A percentile compares a stretch with the other conserved stretches of the same genome.
Conservation (phyloP, 225 moss, liverwort and hornwort genomes). For the Rhytidiadelphus loreus region DNA sequence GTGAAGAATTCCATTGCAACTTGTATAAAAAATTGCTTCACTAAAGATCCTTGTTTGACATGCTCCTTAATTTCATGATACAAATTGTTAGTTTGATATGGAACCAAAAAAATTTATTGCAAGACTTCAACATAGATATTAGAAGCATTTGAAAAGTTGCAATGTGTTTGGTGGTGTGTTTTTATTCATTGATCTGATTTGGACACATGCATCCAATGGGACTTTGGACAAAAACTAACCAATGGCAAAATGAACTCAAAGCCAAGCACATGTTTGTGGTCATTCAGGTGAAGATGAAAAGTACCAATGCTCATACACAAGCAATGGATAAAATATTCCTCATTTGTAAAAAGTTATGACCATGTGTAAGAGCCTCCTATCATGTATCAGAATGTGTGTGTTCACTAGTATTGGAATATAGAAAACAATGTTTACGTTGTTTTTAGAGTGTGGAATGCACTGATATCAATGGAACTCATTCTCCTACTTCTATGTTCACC, state of each 20-base stretch:
- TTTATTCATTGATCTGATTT: not conserved
- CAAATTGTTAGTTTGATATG: fast-evolving
- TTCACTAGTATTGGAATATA: not conserved
- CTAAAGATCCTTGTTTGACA: not conserved
- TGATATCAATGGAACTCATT: not conserved
- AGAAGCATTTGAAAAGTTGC: not conserved
- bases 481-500: not conserved
- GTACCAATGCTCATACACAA: not conserved
- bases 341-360: no score
- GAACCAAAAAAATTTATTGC: not conserved
- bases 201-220: fast-evolving
- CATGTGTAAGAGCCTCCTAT: no score
- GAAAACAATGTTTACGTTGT: not conserved
- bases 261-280: not conserved
- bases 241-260: not conserved
- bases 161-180: not conserved
- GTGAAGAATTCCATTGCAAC: not conserved
- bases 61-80: not conserved
- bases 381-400: no score
- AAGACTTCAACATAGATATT: not conserved
- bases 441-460: not conserved
- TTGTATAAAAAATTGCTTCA: no score
- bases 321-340: fast-evolving
- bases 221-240: not conserved
- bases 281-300: not conserved